phyloP scores from a whole-genome alignment of 2,329 filamentous ascomycete genomes.

The Ascochyta clinopodiicola region DNA sequence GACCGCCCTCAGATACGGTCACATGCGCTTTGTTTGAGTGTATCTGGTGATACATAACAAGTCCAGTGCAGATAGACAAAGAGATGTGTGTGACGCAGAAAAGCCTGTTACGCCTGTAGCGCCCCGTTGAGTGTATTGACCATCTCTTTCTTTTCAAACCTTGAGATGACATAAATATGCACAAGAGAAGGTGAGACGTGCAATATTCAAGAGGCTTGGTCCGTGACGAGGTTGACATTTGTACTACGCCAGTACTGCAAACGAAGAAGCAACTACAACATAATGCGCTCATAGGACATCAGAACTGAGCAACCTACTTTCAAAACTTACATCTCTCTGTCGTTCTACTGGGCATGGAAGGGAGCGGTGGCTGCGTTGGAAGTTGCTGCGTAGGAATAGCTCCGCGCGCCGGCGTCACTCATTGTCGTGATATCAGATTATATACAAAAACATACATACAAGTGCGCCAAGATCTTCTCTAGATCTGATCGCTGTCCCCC shows the following conservation, averaged over 20 bases:
- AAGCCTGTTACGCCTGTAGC: neutral
- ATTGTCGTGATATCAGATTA: constrained; percentile 13
- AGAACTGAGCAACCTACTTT: neutral
- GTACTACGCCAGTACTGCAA: too few species aligned
- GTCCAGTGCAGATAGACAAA: constrained; percentile 3
- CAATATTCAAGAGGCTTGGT: neutral
- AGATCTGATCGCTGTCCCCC: constrained; percentile 1
- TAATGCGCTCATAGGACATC: neutral
- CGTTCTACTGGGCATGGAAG: neutral
- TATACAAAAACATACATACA: constrained; percentile 18
- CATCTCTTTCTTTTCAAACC: neutral
- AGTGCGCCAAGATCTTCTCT: constrained; percentile 3
- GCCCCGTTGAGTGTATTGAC: neutral
- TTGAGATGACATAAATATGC: too few species aligned
- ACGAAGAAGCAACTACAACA: neutral
- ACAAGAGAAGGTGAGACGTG: neutral
- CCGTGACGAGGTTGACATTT: neutral
- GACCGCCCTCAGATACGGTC: neutral
- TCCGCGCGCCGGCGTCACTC: constrained; percentile 17
- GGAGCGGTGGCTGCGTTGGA: constrained; percentile 10
- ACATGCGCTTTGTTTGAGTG: constrained; percentile 1
- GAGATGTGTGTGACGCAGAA: neutral
- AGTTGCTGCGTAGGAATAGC: constrained; percentile 16
- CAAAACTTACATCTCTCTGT: constrained; percentile 6
- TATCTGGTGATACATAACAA: constrained; percentile 2